These are phyloP conservation scores for Discostella stelligera DNA, from an alignment of 352 stramenopile species.

Conservation along the genomic window DNA sequence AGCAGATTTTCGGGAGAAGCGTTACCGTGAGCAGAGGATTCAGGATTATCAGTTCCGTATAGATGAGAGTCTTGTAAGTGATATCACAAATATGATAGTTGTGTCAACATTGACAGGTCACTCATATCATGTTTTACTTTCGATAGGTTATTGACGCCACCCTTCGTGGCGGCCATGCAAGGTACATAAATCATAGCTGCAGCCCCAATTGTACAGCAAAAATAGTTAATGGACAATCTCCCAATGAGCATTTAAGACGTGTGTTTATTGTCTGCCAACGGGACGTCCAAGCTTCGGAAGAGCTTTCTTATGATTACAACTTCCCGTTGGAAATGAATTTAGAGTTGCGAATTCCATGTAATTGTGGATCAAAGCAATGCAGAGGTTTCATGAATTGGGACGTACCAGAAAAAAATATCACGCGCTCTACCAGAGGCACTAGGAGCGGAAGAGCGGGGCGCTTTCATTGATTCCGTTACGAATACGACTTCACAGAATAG, in stretches of 20 bases:
- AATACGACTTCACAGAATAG: no score
- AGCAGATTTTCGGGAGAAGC: constrained; percentile 65
- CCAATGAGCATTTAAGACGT: constrained; percentile 60
- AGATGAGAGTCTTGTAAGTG: constrained; percentile 54
- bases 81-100: neutral
- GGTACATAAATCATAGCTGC: constrained; percentile 80
- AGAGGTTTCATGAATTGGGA: constrained; percentile 83
- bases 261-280: constrained; percentile 70
- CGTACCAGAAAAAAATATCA: constrained; percentile 55
- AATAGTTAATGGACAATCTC: constrained; percentile 59
- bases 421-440: neutral
- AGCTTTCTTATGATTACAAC: constrained; percentile 81
- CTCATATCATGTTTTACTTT: neutral
- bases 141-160: constrained; percentile 69
- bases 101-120: neutral
- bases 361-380: constrained; percentile 66
- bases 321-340: constrained; percentile 76
- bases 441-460: neutral
- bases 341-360: constrained; percentile 69
- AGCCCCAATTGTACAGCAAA: constrained; percentile 75
- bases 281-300: constrained; percentile 66
- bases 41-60: constrained; percentile 80
- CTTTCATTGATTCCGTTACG: no score
- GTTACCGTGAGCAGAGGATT: constrained; percentile 64
- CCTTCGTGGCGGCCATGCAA: constrained; percentile 58